Evolutionary conservation across 108 stramenopile genomes (phyloP).

Genomic region (Cyclotella kingstonii): DNA sequence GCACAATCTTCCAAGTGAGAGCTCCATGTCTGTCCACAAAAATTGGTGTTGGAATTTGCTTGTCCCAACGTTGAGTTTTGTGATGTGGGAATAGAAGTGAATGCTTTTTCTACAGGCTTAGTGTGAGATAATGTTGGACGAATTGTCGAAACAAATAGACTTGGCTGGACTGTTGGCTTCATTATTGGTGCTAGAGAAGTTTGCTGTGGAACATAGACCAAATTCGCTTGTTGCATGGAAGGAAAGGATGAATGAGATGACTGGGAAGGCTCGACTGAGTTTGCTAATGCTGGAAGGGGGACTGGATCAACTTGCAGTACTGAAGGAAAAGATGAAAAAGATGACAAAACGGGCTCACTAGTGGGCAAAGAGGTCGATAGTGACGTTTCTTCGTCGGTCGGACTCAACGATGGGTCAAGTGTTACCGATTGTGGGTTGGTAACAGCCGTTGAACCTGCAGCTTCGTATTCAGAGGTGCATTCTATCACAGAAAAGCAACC

Average conservation of each 20-base stretch:
- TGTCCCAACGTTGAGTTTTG: slow-evolving; percentile 1
- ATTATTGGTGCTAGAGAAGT: not conserved
- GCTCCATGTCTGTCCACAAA: slow-evolving; percentile 25
- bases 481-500: slow-evolving; percentile 23
- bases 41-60: slow-evolving; percentile 9
- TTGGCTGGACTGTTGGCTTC: not conserved
- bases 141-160: not conserved
- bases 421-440: slow-evolving; percentile 4
- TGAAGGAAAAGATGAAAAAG: not conserved
- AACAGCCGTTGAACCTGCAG: not conserved
- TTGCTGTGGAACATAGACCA: not conserved
- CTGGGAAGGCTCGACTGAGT: not conserved
- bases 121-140: not conserved
- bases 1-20: slow-evolving; percentile 22
- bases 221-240: not conserved
- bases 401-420: not conserved
- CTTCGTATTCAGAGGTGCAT: slow-evolving; percentile 19
- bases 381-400: not conserved
- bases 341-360: not conserved
- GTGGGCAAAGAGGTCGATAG: not conserved
- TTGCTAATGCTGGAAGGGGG: not conserved
- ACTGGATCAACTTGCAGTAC: not conserved
- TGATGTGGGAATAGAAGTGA: not conserved
- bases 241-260: not conserved
- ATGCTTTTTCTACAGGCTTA: not conserved